Evolutionary conservation across 2,329 filamentous ascomycete species (phyloP).

Genomic region (Colletotrichum abscissum): DNA sequence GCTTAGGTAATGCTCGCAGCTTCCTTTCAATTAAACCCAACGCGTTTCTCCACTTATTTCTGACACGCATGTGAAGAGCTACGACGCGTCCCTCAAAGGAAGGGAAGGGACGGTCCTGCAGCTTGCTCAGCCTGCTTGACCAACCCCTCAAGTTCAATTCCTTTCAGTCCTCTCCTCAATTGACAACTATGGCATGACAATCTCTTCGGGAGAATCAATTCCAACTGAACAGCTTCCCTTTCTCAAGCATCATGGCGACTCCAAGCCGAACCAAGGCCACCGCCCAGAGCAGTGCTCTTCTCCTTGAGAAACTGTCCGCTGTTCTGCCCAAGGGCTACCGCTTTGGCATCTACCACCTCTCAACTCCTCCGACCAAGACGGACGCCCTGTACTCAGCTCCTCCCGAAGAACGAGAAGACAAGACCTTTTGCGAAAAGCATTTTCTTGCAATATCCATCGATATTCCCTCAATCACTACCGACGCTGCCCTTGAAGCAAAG

Average conservation of each 20-base stretch:
- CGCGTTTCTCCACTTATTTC: constrained; percentile 11
- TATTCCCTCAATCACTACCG: constrained; percentile 36
- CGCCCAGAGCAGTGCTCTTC: constrained; percentile 41
- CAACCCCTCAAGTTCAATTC: not conserved
- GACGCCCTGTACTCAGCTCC: constrained; percentile 83
- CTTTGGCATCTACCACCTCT: constrained; percentile 86
- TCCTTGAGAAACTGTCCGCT: constrained; percentile 55
- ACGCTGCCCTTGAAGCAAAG: constrained; percentile 1
- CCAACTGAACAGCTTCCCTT: not conserved
- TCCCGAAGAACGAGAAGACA: constrained; percentile 76
- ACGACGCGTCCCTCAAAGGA: constrained; percentile 24
- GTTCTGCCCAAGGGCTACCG: constrained; percentile 64
- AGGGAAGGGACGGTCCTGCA: not conserved
- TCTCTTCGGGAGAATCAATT: not conserved
- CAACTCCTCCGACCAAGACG: constrained; percentile 81
- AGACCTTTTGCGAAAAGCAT: constrained; percentile 89
- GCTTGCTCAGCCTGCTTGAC: not conserved
- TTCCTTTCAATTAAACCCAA: not conserved
- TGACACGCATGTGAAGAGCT: constrained; percentile 25
- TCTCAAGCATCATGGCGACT: constrained; percentile 39
- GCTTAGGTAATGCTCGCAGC: not conserved
- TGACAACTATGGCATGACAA: constrained; percentile 13
- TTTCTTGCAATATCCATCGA: constrained; percentile 69
- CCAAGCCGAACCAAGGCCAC: constrained; percentile 21
- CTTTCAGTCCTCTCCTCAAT: not conserved